phyloP scores from a whole-genome alignment of 2,329 filamentous ascomycete genomes.

The Neurospora sp. region DNA sequence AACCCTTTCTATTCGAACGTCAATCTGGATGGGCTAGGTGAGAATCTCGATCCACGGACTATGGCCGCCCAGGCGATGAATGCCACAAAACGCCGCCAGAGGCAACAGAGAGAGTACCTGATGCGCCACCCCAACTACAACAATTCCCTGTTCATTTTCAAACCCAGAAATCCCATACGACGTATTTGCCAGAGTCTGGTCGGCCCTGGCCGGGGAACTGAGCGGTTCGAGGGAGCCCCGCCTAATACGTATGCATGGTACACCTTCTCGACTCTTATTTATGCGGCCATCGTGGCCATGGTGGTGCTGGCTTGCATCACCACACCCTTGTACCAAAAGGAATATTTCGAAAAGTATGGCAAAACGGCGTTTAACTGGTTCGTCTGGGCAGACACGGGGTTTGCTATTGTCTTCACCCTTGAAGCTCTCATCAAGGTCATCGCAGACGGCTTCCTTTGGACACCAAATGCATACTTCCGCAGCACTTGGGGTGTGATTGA shows the following conservation, averaged over 20 bases:
- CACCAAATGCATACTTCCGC: slow-evolving; percentile 92
- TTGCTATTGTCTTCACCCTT: slow-evolving; percentile 74
- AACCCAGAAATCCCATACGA: slow-evolving; percentile 66
- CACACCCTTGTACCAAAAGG: slow-evolving; percentile 85
- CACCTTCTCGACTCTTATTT: slow-evolving; percentile 85
- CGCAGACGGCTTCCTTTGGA: slow-evolving; percentile 92
- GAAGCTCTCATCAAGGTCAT: slow-evolving; percentile 89
- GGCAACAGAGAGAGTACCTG: slow-evolving; percentile 84
- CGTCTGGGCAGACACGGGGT: slow-evolving; percentile 84
- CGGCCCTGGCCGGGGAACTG: slow-evolving; percentile 76
- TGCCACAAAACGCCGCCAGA: slow-evolving; percentile 72
- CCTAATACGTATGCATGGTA: slow-evolving; percentile 91
- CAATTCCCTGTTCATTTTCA: slow-evolving; percentile 81
- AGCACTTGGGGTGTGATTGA: slow-evolving; percentile 97
- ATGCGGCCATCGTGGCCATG: slow-evolving; percentile 92
- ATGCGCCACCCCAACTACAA: slow-evolving; percentile 84
- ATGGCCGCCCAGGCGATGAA: slow-evolving; percentile 88
- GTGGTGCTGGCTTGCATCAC: slow-evolving; percentile 92
- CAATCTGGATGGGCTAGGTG: slow-evolving; percentile 61
- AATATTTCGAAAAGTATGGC: slow-evolving; percentile 57
- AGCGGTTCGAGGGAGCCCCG: slow-evolving; percentile 81
- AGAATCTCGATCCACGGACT: slow-evolving; percentile 71
- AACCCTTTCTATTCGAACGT: slow-evolving; percentile 88
- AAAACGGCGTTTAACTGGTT: slow-evolving; percentile 76
- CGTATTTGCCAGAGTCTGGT: slow-evolving; percentile 81